Base-by-base conservation (phyloP, 495 filamentous ascomycete species). In the Letharia columbiana region DNA sequence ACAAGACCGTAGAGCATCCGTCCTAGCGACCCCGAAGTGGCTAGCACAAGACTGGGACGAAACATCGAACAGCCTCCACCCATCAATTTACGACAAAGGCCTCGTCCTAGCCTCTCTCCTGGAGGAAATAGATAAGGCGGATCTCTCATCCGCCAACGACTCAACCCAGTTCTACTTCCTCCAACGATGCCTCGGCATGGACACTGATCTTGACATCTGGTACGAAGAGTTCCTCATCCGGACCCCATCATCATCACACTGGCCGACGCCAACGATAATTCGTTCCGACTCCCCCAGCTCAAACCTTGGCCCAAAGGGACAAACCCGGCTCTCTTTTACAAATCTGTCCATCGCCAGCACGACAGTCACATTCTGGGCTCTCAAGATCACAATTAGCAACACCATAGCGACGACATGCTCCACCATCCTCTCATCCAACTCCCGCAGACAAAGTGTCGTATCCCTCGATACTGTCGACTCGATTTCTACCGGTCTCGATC, bases 101-200 rank as follows among this genome's bases (percentile, higher is more conserved):
- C 54, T 57, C 1, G 28, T 57, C 54, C 17, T 57, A 37, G 54
- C 54, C 6, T 35, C 54, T n/a, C 54, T 57, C 1, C 33, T 57
- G 1, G 54, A 57, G 54, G 54, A 57, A 37, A 37, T 57, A 35
- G 54, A 57, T 33, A 37, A 37, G 0, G 54, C 54, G 20, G 10
- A 57, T 11, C 54, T 57, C 54, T 37, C 33, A 57, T 37, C 33
- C 12, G 54, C 54, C 17, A 57, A 37, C 17, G 54, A 37, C 33
- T 57, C 54, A 57, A 57, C 54, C 15, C 54, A 8, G 6, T 57
- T 57, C 54, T 57, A 57, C 33, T 57, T 57, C 33, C 54, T 57
- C 33, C 54, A 57, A 37, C 54, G 54, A 15, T 57, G 54, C 54
- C 54, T 57, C 15, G 54, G 54, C 31, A 37, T 57, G 54, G 54